A percentile compares a stretch with the other conserved stretches of the same genome.
These are phyloP conservation scores for Yamadazyma olivae DNA, from an alignment of 805 yeast genomes.

Conservation along the genomic window DNA sequence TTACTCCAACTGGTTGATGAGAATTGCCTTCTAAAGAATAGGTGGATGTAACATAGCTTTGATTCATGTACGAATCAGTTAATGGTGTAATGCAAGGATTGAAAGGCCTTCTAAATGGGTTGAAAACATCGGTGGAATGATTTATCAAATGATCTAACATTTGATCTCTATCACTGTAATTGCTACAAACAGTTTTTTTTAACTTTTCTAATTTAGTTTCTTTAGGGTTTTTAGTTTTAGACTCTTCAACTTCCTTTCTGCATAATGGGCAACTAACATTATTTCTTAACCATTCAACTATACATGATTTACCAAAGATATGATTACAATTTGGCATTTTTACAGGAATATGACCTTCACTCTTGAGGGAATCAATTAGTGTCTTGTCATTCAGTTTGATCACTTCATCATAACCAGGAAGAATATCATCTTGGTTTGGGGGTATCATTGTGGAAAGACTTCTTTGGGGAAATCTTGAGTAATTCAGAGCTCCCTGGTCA, in stretches of 20 bases:
- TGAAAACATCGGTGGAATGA: slow-evolving; percentile 35
- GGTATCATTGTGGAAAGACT: slow-evolving; percentile 18
- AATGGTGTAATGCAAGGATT: slow-evolving; percentile 35
- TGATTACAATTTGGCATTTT: slow-evolving; percentile 42
- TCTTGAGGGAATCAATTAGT: slow-evolving; percentile 9
- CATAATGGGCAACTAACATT: slow-evolving; percentile 43
- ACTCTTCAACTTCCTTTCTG: slow-evolving; percentile 32
- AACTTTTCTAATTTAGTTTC: slow-evolving; percentile 12
- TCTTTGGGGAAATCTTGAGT: slow-evolving; percentile 26
- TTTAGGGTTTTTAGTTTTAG: slow-evolving; percentile 16
- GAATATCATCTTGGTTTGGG: slow-evolving; percentile 18
- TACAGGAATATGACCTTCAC: slow-evolving; percentile 31
- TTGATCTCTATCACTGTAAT: slow-evolving; percentile 15
- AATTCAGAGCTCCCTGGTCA: slow-evolving; percentile 21
- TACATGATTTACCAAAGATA: slow-evolving; percentile 39
- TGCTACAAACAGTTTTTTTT: slow-evolving; percentile 10
- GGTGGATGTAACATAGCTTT: slow-evolving; percentile 23
- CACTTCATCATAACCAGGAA: slow-evolving; percentile 25
- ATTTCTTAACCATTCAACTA: slow-evolving; percentile 39
- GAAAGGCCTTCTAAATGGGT: slow-evolving; percentile 34
- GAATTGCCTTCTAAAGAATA: slow-evolving; percentile 5
- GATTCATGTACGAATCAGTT: slow-evolving; percentile 35
- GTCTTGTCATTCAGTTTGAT: slow-evolving; percentile 1
- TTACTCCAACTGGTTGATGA: slow-evolving; percentile 2
- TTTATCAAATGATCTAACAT: slow-evolving; percentile 21